A percentile compares a stretch with the other conserved stretches of the same genome.
These are phyloP conservation scores for Dichotomopilus funicola DNA, from an alignment of 2,329 filamentous ascomycete genomes.

Conservation along the genomic window DNA sequence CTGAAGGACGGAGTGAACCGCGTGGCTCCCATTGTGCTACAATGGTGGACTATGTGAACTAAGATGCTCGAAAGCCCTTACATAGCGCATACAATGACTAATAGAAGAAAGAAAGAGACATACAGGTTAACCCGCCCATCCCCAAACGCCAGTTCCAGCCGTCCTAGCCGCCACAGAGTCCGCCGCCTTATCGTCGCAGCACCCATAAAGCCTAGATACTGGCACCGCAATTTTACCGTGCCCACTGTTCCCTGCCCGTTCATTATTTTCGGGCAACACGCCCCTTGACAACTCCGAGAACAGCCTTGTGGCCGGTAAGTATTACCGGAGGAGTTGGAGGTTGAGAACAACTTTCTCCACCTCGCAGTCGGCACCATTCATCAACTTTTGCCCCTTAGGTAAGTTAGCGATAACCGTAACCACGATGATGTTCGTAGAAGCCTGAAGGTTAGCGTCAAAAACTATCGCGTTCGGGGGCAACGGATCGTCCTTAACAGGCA, in stretches of 20 bases:
- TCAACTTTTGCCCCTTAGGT: constrained; percentile 50
- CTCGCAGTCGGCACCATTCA: constrained; percentile 59
- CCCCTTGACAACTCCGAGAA: no score
- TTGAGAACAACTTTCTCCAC: constrained; percentile 73
- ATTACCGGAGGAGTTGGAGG: constrained; percentile 49
- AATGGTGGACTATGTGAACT: background rate
- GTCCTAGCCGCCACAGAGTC: background rate
- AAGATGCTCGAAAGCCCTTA: no score
- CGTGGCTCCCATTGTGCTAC: background rate
- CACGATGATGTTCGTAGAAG: constrained; percentile 71
- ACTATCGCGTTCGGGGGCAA: constrained; percentile 54
- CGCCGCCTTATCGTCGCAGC: background rate
- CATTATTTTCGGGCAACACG: no score
- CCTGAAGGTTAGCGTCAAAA: constrained; percentile 66
- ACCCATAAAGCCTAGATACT: background rate
- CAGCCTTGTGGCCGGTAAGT: background rate
- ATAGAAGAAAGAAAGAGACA: background rate
- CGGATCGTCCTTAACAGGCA: constrained; percentile 48
- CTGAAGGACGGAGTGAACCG: no score
- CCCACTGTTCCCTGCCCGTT: no score
- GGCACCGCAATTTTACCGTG: no score
- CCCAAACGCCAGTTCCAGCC: background rate
- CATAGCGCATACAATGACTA: background rate
- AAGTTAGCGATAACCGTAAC: constrained; percentile 70
- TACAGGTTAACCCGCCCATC: background rate